Evolutionary conservation across 495 filamentous ascomycete species (phyloP).

Genomic region (Hypoxylon perforatum): DNA sequence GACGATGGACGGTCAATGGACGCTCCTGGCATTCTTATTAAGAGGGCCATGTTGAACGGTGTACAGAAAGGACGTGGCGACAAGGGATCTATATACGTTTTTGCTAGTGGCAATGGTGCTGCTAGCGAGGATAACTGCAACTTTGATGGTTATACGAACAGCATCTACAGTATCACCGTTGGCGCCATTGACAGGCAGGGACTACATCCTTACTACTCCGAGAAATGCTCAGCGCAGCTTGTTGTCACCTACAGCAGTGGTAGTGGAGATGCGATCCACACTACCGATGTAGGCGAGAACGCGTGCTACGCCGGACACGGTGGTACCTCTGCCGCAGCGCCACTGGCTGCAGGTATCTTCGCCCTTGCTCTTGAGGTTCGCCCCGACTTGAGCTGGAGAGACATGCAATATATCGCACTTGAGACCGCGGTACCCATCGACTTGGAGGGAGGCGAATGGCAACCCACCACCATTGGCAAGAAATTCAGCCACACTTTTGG

Average conservation of each 20-base stretch:
- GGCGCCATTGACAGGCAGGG: conserved; percentile 91
- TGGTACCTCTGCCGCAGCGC: conserved; percentile 96
- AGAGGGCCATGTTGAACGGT: conserved; percentile 88
- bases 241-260: conserved; percentile 98
- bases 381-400: conserved; percentile 91
- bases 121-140: conserved; percentile 94
- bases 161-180: conserved; percentile 97
- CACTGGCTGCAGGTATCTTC: conserved; percentile 88
- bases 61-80: conserved; percentile 87
- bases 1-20: conserved; percentile 96
- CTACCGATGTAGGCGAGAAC: conserved; percentile 90
- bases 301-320: conserved; percentile 82
- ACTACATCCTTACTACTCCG: conserved; percentile 89
- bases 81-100: conserved; percentile 93
- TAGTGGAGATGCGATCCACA: conserved; percentile 87
- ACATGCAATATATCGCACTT: conserved; percentile 91
- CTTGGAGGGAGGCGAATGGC: conserved; percentile 78
- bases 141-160: conserved; percentile 99
- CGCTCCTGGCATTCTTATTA: conserved; percentile 87
- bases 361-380: conserved; percentile 90
- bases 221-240: conserved; percentile 93
- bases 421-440: conserved; percentile 85
- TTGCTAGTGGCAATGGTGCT: conserved; percentile 96
- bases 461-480: conserved; percentile 79
- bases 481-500: conserved; percentile 94